Evolutionary conservation across 2,329 filamentous ascomycete species (phyloP), one percentile per base, ranked within the genome.

Genomic region (Cytospora mali): DNA sequence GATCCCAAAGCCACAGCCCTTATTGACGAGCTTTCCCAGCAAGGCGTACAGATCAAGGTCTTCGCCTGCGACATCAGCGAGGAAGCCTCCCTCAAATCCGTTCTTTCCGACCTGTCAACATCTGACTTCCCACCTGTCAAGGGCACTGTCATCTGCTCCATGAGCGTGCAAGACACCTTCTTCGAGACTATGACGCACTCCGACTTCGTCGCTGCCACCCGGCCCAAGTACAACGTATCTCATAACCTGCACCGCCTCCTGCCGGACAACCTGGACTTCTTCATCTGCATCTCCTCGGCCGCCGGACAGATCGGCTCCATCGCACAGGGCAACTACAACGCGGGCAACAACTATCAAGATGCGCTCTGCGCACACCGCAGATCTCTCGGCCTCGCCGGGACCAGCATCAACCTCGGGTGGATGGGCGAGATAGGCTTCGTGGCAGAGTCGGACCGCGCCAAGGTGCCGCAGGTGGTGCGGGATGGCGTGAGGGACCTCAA

Each of bases 321-420:
- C 42, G 71, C 70, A n/a, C 70, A 73, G 64, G 69, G 68, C 42
- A 71, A 71, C 39, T 72, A 73, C 66, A 71, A 72, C 58, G 66
- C 70, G 28, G 71, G 71, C 29, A 71, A 72, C 56, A 70, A 69
- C 16, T 72, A 71, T 65, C 69, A 72, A 57, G 69, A 72, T 23
- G 68, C 69, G 27, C 66, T 72, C 31, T 69, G 69, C 60, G 61
- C 69, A 55, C 67, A 72, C 62, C 69, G 71, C 23, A 67, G 69
- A 18, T 61, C 67, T 28, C 68, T 66, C 27, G 71, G 70, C n/a
- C 64, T 72, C 7, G 55, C 65, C 27, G 70, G 64, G 55, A 71
- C 69, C 1, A 69, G 68, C 33, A 68, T 72, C 61, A 65, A 71
- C 52, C 67, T 71, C 23, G 71, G 59, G 10, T 55, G 49, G 42